These are phyloP conservation scores for Solanum chilense DNA, from an alignment of 257 asterid species.

Conservation along the genomic window DNA sequence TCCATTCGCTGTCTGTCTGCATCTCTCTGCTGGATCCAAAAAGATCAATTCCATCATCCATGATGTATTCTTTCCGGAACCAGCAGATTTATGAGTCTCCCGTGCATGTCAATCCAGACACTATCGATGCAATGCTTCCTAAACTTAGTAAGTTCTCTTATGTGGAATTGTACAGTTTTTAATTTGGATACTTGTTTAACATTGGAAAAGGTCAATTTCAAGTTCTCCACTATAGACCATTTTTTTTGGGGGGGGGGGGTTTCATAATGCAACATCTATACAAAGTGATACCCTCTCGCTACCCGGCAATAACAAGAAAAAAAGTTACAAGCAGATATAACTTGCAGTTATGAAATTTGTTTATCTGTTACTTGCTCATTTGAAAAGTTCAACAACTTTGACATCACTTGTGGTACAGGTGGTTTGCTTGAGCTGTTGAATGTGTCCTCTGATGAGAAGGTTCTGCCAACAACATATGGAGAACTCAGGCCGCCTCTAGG, in stretches of 20 bases:
- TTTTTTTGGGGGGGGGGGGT: no score
- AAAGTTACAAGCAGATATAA: neutral
- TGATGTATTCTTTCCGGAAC: slow-evolving; percentile 69
- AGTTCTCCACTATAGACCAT: neutral
- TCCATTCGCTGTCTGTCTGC: slow-evolving; percentile 79
- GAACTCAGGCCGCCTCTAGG: slow-evolving; percentile 97
- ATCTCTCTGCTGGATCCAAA: slow-evolving; percentile 88
- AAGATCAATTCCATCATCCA: slow-evolving; percentile 64
- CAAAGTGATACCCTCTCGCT: neutral
- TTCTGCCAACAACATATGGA: slow-evolving; percentile 76
- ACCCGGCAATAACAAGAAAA: neutral
- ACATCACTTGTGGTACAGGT: slow-evolving; percentile 34
- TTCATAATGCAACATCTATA: neutral
- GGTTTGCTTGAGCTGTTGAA: slow-evolving; percentile 65
- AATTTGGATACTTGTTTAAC: neutral
- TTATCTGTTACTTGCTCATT: neutral
- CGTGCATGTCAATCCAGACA: slow-evolving; percentile 61
- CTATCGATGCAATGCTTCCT: slow-evolving; percentile 95
- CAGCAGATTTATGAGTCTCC: slow-evolving; percentile 74
- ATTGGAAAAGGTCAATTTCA: neutral
- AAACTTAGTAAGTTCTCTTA: slow-evolving; percentile 46
- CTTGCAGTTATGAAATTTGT: neutral
- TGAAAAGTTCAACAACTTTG: neutral
- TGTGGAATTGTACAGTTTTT: neutral
- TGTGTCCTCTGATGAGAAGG: slow-evolving; percentile 68